Base-by-base conservation (phyloP, 495 filamentous ascomycete species). In the Geoglossum glabrum region DNA sequence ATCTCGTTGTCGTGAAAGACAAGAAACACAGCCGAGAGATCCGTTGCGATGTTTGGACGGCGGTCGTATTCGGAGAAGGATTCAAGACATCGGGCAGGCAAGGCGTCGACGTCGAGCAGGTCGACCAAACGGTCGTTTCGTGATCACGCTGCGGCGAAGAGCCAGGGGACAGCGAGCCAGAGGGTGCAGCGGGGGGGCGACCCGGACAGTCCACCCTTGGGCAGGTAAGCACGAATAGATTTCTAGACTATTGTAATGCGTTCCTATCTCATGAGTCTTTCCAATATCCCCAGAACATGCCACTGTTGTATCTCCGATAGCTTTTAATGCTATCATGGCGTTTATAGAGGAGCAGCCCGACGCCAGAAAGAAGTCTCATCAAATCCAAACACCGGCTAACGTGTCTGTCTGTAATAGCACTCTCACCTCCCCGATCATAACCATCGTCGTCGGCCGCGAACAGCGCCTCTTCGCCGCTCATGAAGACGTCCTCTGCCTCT, bases 351-450 rank as follows among this genome's bases (percentile, higher is more conserved):
- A n/a, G n/a, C n/a, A n/a, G n/a, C n/a, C n/a, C n/a, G n/a, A n/a
- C n/a, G n/a, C n/a, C n/a, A n/a, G n/a, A n/a, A n/a, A n/a, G n/a
- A n/a, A n/a, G n/a, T n/a, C n/a, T n/a, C n/a, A n/a, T n/a, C n/a
- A n/a, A n/a, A n/a, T n/a, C n/a, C n/a, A n/a, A n/a, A n/a, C n/a
- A n/a, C n/a, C n/a, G n/a, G n/a, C n/a, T n/a, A n/a, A n/a, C n/a
- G n/a, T n/a, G n/a, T n/a, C n/a, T n/a, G n/a, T n/a, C n/a, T n/a
- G n/a, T n/a, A n/a, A n/a, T n/a, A 82, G 79, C 67, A 74, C 74
- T 63, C 73, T 82, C 68, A 75, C 81, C 59, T 87, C 84, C 61
- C 82, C 86, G 61, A 90, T 94, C 70, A 72, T 94, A 67, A 90
- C 87, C 55, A 72, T 95, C 64, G 75, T 84, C 63, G 82, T 95